A percentile compares a stretch with the other conserved stretches of the same genome.
Conservation (phyloP, 495 filamentous ascomycete genomes). For the Letharia columbiana region DNA sequence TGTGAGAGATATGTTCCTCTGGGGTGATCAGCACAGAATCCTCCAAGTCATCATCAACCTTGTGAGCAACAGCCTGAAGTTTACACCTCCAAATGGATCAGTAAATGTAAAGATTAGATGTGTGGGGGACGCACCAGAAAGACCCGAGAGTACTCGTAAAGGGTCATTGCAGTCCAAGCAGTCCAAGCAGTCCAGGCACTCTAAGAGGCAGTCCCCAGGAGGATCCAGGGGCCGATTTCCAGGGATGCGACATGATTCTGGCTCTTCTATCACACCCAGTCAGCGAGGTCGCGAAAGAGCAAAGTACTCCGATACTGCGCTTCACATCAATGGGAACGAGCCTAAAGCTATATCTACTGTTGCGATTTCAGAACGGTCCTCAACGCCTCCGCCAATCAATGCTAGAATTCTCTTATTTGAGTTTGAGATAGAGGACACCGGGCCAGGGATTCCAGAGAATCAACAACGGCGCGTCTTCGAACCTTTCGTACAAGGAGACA, state of each 20-base stretch:
- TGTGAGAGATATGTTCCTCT: slow-evolving; percentile 66
- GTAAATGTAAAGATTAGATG: slow-evolving; percentile 69
- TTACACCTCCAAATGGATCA: slow-evolving; percentile 69
- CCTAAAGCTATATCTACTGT: slow-evolving; percentile 45
- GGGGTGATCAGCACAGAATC: slow-evolving; percentile 87
- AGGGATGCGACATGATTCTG: slow-evolving; percentile 29
- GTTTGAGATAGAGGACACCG: slow-evolving; percentile 84
- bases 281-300: slow-evolving; percentile 16
- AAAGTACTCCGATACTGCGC: slow-evolving; percentile 32
- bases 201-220: slow-evolving; percentile 20
- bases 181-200: slow-evolving; percentile 23
- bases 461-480: slow-evolving; percentile 81
- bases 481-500: slow-evolving; percentile 86
- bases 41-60: slow-evolving; percentile 87
- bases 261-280: slow-evolving; percentile 19
- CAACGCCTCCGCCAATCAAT: slow-evolving; percentile 51
- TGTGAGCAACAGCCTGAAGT: slow-evolving; percentile 87
- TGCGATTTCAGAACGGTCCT: slow-evolving; percentile 44
- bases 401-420: slow-evolving; percentile 61
- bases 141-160: slow-evolving; percentile 23
- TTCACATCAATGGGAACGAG: slow-evolving; percentile 50
- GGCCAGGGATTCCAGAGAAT: slow-evolving; percentile 74
- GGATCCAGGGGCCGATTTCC: slow-evolving; percentile 12
- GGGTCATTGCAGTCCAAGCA: slow-evolving; percentile 26
- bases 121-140: slow-evolving; percentile 42